Conservation (phyloP, 1,139 yeast species). For the Komagataea norvegica region DNA sequence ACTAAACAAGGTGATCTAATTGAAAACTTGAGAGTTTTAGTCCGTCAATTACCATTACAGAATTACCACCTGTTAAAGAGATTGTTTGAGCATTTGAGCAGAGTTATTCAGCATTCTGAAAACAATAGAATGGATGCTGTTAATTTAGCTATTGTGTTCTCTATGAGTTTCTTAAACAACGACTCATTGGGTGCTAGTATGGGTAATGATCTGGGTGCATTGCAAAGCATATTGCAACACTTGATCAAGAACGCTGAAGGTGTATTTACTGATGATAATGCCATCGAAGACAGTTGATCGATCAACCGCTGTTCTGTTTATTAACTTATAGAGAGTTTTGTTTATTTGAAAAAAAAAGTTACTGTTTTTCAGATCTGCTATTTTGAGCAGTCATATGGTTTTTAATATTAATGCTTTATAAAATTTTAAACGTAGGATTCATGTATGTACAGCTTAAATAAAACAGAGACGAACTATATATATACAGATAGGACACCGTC, state of each 20-base stretch:
- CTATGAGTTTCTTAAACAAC: conserved; percentile 50
- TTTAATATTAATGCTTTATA: no score
- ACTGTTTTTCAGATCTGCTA: no score
- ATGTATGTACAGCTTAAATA: background rate
- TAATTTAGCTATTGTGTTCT: conserved; percentile 72
- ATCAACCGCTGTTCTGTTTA: no score
- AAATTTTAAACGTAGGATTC: no score
- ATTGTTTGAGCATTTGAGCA: conserved; percentile 63
- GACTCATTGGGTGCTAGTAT: conserved; percentile 36
- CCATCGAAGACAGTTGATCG: conserved; percentile 9
- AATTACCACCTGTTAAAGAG: conserved; percentile 67
- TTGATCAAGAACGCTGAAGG: conserved; percentile 33
- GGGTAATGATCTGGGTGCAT: conserved; percentile 39
- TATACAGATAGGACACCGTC: background rate
- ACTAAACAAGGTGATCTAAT: conserved; percentile 32
- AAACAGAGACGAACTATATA: background rate
- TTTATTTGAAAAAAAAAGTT: no score
- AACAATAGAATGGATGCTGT: conserved; percentile 74
- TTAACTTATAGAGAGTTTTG: background rate
- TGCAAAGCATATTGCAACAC: conserved; percentile 35
- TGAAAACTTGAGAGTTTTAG: conserved; percentile 39
- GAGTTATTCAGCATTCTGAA: conserved; percentile 54
- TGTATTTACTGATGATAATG: conserved; percentile 20
- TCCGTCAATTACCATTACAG: conserved; percentile 51
- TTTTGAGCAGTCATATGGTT: no score